Evolutionary conservation across 1,284 basidiomycete species (phyloP), one percentile per base, ranked within the genome.

Genomic region (Mycena sp.): DNA sequence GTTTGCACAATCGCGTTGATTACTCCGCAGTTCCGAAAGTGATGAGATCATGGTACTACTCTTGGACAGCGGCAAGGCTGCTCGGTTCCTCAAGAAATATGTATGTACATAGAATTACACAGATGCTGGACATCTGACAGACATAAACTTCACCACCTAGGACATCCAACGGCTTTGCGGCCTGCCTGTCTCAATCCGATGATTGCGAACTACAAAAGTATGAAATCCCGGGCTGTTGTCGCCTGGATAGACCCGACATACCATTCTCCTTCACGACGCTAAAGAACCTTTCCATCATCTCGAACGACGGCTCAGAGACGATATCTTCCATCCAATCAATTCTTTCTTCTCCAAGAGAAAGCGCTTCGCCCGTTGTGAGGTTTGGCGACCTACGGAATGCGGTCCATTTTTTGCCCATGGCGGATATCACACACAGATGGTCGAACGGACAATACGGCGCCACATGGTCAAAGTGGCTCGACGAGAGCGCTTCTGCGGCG

Each of bases 261-360:
- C 64, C 48, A 30, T 30, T 32, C 43, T 60, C 65, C 43, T 67
- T 67, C 7, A 64, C 3, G 10, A 26, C 28, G 32, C 32, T 26
- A 25, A 67, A 55, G 40, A 67, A 64, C 10, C 55, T 14, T 32
- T 64, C 62, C 19, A 67, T 28, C 58, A 67, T 58, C 29, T 67
- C 65, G 28, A 61, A 67, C 48, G 65, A 67, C 23, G 52, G 46
- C 48, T 67, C 65, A 0, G 62, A 64, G 4, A 64, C 43, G 19
- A 64, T 46, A 45, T 67, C 65, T 7, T 64, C 65, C 65, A 67
- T 67, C 65, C 65, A 67, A 0, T 67, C 62, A 16, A 67, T 59
- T 28, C 50, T 52, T 30, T 63, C 54, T 25, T 67, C 61, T 0
- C 58, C 61, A 2, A 63, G 49, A 19, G 54, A n/a, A 16, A 28